Base-by-base conservation (phyloP, 2,329 filamentous ascomycete species). In the Calonectria honghensis region DNA sequence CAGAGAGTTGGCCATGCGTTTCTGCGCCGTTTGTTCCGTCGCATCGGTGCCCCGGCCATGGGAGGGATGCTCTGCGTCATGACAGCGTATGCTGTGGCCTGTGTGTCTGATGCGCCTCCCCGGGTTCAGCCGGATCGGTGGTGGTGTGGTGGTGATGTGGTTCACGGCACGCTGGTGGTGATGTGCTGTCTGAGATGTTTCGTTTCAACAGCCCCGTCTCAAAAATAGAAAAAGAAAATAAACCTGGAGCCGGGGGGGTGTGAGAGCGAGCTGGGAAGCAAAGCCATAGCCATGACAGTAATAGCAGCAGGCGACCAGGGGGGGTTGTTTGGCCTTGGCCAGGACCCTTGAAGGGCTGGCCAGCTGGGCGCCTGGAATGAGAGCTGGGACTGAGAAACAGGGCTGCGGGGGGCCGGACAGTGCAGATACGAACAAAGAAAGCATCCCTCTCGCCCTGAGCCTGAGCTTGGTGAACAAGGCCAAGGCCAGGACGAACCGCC, bases 221-320 rank as follows among this genome's bases (percentile, higher is more conserved):
- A 66, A 73, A 73, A 73, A 73, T 73, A 73, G 71, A 73, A 73
- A 35, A 35, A 24, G 24, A 24, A 35, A 73, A 73, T 66, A 73
- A 66, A 73, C 31, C 13, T 11, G 45, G 45, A 48, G 32, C 52
- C 52, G 32, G 32, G 64, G 70, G 52, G 52, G 54, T 16, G 45
- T 4, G 32, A 16, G 1, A 3, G 24, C 57, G 24, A 29, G 35
- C 35, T 31, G 35, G 35, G 57, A 63, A 29, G 54, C 68, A 52
- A 51, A 65, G 68, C 41, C 54, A 52, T 48, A 65, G 68, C 41
- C 54, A 52, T 48, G 32, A 45, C 57, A 35, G 52, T 70, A 65
- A 70, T 70, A 70, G 68, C 57, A 70, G n/a, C 68, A 27, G 52
- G 27, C 65, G 45, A 48, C 45, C 45, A 48, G 45, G 24, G 45